Percentiles rank a stretch among this genome's conserved stretches.
Evolutionary conservation across 768 basidiomycete genomes (phyloP).

Genomic region (Leccinum ochraceum): DNA sequence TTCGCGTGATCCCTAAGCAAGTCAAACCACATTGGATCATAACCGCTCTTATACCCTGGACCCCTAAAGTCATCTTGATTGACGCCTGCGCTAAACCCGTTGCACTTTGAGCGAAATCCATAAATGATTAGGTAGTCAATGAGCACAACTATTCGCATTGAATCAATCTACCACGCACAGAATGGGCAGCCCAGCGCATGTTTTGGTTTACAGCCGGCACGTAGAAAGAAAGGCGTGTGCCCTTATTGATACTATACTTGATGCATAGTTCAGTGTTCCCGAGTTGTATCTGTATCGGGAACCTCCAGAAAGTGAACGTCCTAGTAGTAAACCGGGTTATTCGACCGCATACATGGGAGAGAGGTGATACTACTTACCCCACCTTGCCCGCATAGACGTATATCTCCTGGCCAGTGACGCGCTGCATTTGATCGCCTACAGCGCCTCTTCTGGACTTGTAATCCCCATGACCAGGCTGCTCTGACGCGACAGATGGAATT

Average conservation of each 20-base stretch:
- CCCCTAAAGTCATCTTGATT: conserved; percentile 86
- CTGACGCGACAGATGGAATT: conserved; percentile 30
- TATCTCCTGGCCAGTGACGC: conserved; percentile 65
- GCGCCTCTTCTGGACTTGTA: conserved; percentile 21
- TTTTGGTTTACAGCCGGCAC: conserved; percentile 82
- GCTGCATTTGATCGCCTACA: conserved; percentile 38
- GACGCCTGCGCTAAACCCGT: conserved; percentile 86
- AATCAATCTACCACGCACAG: conserved; percentile 46
- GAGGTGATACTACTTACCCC: conserved; percentile 45
- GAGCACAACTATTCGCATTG: not conserved
- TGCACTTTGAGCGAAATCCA: conserved; percentile 53
- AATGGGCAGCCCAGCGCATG: conserved; percentile 90
- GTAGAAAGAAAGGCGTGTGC: conserved; percentile 75
- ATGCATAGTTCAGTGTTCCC: conserved; percentile 70
- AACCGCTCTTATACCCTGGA: conserved; percentile 77
- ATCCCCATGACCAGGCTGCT: conserved; percentile 9
- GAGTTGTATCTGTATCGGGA: conserved; percentile 81
- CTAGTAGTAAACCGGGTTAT: conserved; percentile 38
- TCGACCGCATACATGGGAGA: not conserved
- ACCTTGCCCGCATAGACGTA: conserved; percentile 62
- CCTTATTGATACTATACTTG: conserved; percentile 79
- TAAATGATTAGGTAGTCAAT: not conserved
- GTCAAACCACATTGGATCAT: conserved; percentile 94
- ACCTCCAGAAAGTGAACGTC: conserved; percentile 93
- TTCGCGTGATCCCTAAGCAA: conserved; percentile 80